These are phyloP conservation scores for Stagonosporopsis vannaccii DNA, from an alignment of 2,329 filamentous ascomycete genomes.

Conservation along the genomic window DNA sequence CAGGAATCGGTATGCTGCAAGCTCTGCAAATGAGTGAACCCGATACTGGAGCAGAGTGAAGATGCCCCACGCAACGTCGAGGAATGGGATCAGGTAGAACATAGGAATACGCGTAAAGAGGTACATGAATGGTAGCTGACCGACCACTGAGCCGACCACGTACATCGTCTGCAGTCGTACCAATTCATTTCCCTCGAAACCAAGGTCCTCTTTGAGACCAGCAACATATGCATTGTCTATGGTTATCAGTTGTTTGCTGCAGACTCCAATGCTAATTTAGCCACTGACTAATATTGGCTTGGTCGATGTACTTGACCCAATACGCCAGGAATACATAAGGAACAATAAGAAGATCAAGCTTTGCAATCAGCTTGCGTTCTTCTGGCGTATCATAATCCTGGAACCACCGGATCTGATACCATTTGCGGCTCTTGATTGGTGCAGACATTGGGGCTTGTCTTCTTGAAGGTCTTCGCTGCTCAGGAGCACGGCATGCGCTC, in stretches of 20 bases:
- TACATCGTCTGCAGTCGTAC: constrained; percentile 65
- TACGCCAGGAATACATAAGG: constrained; percentile 60
- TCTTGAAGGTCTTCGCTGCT: neutral
- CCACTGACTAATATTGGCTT: constrained; percentile 60
- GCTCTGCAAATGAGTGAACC: constrained; percentile 57
- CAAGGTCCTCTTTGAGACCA: constrained; percentile 61
- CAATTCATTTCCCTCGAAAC: constrained; percentile 61
- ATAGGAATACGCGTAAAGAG: constrained; percentile 56
- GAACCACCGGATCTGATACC: constrained; percentile 41
- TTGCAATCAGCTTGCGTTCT: constrained; percentile 61
- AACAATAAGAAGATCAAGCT: constrained; percentile 64
- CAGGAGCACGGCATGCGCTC: neutral
- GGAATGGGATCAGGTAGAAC: constrained; percentile 59
- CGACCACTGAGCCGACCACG: constrained; percentile 58
- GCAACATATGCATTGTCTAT: constrained; percentile 64
- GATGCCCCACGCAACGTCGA: constrained; percentile 63
- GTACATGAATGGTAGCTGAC: constrained; percentile 62
- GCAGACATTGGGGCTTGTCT: constrained; percentile 9
- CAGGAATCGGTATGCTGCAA: constrained; percentile 62
- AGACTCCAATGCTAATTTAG: neutral
- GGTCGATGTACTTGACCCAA: constrained; percentile 57
- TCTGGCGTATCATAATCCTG: constrained; percentile 55
- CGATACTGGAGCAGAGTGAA: constrained; percentile 65
- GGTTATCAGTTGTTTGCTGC: neutral
- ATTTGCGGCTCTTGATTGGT: constrained; percentile 24